These are phyloP conservation scores for Cucumis hystrix DNA, from an alignment of 306 rosid genomes.

Conservation along the genomic window DNA sequence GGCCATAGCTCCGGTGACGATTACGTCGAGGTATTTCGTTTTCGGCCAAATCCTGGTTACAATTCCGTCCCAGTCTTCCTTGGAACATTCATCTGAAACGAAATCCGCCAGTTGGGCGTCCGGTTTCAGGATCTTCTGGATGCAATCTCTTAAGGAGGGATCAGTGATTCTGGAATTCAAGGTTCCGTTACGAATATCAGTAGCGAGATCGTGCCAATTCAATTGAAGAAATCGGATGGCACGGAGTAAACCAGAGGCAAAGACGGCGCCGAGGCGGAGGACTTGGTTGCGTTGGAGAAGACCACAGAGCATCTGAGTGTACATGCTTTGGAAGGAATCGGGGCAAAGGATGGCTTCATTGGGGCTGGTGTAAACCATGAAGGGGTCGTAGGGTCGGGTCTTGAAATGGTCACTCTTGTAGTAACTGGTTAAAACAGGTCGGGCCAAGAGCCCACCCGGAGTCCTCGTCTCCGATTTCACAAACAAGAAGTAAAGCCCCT, in stretches of 20 bases:
- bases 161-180: slow-evolving; percentile 24
- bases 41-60: slow-evolving; percentile 42
- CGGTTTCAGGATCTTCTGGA: slow-evolving; percentile 15
- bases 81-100: slow-evolving; percentile 19
- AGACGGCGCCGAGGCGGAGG: slow-evolving; percentile 50
- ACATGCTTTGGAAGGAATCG: slow-evolving; percentile 51
- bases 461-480: slow-evolving; percentile 46
- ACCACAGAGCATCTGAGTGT: slow-evolving; percentile 47
- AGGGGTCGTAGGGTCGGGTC: slow-evolving; percentile 53
- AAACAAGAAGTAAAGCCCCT: slow-evolving; percentile 43
- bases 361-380: slow-evolving; percentile 44
- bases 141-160: slow-evolving; percentile 12
- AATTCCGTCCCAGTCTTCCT: slow-evolving; percentile 43
- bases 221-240: slow-evolving; percentile 44
- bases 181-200: slow-evolving; percentile 22
- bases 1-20: slow-evolving; percentile 55
- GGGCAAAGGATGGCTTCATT: slow-evolving; percentile 49
- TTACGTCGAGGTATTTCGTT: slow-evolving; percentile 41
- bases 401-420: slow-evolving; percentile 50
- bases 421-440: slow-evolving; percentile 48
- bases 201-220: slow-evolving; percentile 29
- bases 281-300: slow-evolving; percentile 29
- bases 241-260: slow-evolving; percentile 50
- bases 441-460: slow-evolving; percentile 45
- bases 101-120: slow-evolving; percentile 20